These are phyloP conservation scores for Diutina pseudorugosa DNA, from an alignment of 1,139 yeast genomes.

Conservation along the genomic window DNA sequence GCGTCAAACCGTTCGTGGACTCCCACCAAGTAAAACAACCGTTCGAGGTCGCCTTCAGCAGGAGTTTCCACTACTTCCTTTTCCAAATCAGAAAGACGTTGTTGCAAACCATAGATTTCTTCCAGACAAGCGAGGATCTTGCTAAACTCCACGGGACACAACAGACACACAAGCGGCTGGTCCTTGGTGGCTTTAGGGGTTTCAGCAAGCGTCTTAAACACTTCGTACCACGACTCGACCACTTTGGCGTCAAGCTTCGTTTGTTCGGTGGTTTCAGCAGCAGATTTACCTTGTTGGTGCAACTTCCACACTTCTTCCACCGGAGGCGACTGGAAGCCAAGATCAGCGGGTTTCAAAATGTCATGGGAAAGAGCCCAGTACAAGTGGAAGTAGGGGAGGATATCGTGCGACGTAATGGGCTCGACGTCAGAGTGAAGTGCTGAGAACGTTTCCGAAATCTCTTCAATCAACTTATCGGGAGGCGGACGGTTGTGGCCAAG, in stretches of 20 bases:
- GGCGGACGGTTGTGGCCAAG: background rate
- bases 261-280: background rate
- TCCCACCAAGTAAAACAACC: background rate
- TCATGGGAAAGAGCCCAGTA: background rate
- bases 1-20: conserved; percentile 38
- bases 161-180: background rate
- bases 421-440: background rate
- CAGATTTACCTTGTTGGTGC: background rate
- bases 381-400: background rate
- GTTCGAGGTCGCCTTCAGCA: background rate
- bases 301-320: background rate
- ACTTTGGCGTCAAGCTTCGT: conserved; percentile 5
- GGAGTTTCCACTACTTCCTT: background rate
- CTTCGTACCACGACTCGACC: conserved; percentile 20
- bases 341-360: background rate
- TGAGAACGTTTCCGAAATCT: background rate
- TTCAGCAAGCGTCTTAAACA: conserved; percentile 18
- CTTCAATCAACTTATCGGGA: background rate
- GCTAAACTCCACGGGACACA: background rate
- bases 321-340: background rate
- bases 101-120: background rate
- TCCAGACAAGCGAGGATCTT: background rate
- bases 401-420: background rate
- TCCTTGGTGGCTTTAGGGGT: conserved; percentile 13
- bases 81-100: background rate